Evolutionary conservation across 257 asterid species (phyloP).

Genomic region (Sherardia arvensis): DNA sequence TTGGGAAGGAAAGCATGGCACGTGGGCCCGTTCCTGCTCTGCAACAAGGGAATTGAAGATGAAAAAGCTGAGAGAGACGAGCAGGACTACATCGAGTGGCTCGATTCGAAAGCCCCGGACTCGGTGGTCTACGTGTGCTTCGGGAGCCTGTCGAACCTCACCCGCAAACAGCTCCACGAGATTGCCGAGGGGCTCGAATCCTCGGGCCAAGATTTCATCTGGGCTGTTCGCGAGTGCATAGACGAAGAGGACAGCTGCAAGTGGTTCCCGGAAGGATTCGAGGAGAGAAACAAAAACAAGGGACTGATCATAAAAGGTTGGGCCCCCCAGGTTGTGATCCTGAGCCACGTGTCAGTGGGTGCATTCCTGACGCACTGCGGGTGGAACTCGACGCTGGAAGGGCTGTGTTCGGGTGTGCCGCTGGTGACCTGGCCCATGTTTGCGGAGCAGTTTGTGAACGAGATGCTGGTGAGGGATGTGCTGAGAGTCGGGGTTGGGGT

Average conservation of each 20-base stretch:
- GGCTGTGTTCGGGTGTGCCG: slow-evolving; percentile 34
- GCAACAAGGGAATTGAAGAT: slow-evolving; percentile 5
- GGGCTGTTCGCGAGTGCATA: slow-evolving; percentile 40
- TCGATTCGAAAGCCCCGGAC: slow-evolving; percentile 31
- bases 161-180: slow-evolving; percentile 45
- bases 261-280: slow-evolving; percentile 53
- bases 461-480: slow-evolving; percentile 30
- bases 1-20: slow-evolving; percentile 37
- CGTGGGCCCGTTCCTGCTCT: slow-evolving; percentile 29
- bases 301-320: slow-evolving; percentile 62
- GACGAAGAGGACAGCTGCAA: slow-evolving; percentile 17
- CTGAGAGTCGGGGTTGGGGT: slow-evolving; percentile 30
- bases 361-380: slow-evolving; percentile 51
- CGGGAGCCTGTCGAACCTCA: slow-evolving; percentile 39
- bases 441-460: slow-evolving; percentile 42
- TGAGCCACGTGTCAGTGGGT: slow-evolving; percentile 25
- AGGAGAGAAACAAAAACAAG: slow-evolving; percentile 32
- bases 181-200: slow-evolving; percentile 52
- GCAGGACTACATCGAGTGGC: slow-evolving; percentile 51
- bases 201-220: slow-evolving; percentile 50
- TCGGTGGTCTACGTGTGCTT: slow-evolving; percentile 55
- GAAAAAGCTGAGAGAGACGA: slow-evolving; percentile 24
- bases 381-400: slow-evolving; percentile 45
- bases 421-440: slow-evolving; percentile 50
- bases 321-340: slow-evolving; percentile 58